Base-by-base conservation (phyloP, 140 eudicot species). In the Senecio squalidus region DNA sequence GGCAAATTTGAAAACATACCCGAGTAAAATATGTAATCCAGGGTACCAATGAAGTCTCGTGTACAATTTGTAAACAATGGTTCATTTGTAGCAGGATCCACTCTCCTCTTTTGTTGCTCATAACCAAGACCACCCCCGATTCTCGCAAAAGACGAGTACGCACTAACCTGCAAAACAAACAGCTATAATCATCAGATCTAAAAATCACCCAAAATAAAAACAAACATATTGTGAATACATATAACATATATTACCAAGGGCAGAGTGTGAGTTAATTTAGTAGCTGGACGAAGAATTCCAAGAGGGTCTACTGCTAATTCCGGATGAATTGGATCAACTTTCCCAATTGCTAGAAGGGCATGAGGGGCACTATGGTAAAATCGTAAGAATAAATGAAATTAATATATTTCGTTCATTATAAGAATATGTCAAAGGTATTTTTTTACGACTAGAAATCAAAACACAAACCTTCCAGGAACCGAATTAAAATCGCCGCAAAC, bases 401-500 rank as follows among this genome's bases (percentile, higher is more conserved):
- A n/a, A n/a, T n/a, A n/a, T n/a, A 24, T 45, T 5, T 3, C 38
- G 9, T 31, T 1, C 9, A 31, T 31, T 31, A 31, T 4, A 31
- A 4, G 9, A 16, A 20, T 20, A 6, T 15, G 5, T 16, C 15
- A 45, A 17, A 65, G 36, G 25, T n/a, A 40, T 27, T 69, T 10
- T n/a, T 59, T 60, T 53, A 40, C 38, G 56, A 66, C 17, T 33
- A 27, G 23, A 30, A 43, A 21, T 51, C 4, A 66, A 28, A 58
- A 20, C n/a, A 72, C 75, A 34, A 8, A 91, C 98, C 98, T 91
- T 67, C 94, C 96, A 38, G 96, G 98, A 53, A 78, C 70, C 9
- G 98, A 86, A 63, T 81, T 86, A 67, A 91, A 91, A 74, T 91
- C 98, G 23, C 98, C 98, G 49, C 98, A 91, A 9, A 91, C 96